Conservation (phyloP, 345 rosid species). For the Citrus australasica region DNA sequence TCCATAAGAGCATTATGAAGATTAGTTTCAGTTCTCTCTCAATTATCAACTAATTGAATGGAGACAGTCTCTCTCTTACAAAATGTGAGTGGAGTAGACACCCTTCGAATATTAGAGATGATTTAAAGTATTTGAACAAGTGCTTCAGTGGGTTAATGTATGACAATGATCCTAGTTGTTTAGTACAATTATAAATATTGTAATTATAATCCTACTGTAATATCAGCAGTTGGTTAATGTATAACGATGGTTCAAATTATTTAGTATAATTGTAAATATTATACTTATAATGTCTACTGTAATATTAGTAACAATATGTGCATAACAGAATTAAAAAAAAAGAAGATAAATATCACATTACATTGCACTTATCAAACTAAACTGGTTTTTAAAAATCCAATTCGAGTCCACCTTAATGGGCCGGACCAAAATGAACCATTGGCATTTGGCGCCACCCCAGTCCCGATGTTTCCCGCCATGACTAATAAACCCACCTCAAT, state of each 20-base stretch:
- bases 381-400: not conserved
- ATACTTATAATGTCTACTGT: rapidly evolving
- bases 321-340: no score
- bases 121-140: no score
- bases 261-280: no score
- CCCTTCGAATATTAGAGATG: no score
- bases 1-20: rapidly evolving
- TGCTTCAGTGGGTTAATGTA: rapidly evolving
- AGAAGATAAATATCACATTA: no score
- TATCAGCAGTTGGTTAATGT: rapidly evolving
- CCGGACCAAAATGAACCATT: not conserved
- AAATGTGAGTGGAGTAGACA: rapidly evolving
- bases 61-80: no score
- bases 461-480: not conserved
- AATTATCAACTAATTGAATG: no score
- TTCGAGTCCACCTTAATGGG: not conserved
- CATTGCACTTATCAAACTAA: not conserved
- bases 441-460: not conserved
- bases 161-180: no score
- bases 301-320: no score
- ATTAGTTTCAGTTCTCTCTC: no score
- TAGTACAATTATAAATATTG: no score
- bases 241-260: rapidly evolving
- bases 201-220: no score
- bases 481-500: not conserved